Evolutionary conservation across 345 rosid genomes (phyloP), one percentile per base, ranked within the genome.

Genomic region (Raphanus sativus): DNA sequence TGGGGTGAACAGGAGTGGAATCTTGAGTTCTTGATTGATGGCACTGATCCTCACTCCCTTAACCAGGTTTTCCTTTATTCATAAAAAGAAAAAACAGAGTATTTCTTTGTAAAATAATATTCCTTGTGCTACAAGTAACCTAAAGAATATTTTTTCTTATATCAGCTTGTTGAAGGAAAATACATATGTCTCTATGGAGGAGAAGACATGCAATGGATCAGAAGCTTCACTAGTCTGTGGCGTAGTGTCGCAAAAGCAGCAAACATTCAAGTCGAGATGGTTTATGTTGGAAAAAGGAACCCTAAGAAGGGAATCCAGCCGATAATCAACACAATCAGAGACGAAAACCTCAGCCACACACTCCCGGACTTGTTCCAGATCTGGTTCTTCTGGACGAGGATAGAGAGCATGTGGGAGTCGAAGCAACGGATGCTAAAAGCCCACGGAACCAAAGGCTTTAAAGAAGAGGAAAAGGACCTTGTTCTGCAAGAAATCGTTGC

Each of bases 321-420:
- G 42, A 89, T 81, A 75, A 85, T 69, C 24, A 21, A 3, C 5
- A 58, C 21, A 10, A 86, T 90, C 78, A 13, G 6, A 3, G 10
- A 3, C 2, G 90, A 87, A 3, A 79, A 83, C 0, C 85, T 87
- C 3, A 85, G 93, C 79, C 81, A 86, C 42, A 73, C 69, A 50
- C 54, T 85, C 25, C 75, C 65, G 48, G 85, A 84, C 81, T 62
- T 85, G 50, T 68, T 80, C 48, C 72, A 76, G 55, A 73, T 86
- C 5, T 87, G 90, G 93, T 90, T 88, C 81, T 94, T 94, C 80
- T 94, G 98, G 98, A 91, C 89, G 9, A 83, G 98, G 71, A 66
- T 94, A 0, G 91, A 94, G 74, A 86, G 91, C 77, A 92, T 92
- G 97, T 55, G 93, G 55, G 91, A 86, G 84, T 92, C 97, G 54